Percentiles rank a stretch among this genome's conserved stretches.
Evolutionary conservation across 2,329 filamentous ascomycete species (phyloP).

Genomic region (Arthrobotrys musiformis): DNA sequence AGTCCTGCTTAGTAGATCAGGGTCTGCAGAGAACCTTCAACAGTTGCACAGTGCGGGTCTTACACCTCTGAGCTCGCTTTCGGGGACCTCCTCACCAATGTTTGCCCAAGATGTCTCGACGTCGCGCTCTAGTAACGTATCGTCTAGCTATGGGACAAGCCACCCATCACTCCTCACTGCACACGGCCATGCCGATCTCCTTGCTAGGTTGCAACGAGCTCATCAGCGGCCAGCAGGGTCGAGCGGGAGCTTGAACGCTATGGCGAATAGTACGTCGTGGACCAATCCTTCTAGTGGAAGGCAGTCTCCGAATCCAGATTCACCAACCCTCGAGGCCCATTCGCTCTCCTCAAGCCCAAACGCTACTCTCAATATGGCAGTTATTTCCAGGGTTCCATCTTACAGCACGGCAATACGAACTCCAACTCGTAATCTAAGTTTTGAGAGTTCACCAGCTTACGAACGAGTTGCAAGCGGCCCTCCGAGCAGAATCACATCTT

Average conservation of each 20-base stretch:
- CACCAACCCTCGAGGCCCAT: slow-evolving; percentile 1
- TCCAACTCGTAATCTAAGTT: slow-evolving; percentile 69
- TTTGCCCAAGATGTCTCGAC: slow-evolving; percentile 45
- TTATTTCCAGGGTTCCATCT: slow-evolving; percentile 78
- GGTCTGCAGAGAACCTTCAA: slow-evolving; percentile 82
- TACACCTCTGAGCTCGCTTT: slow-evolving; percentile 50
- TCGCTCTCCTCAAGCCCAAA: slow-evolving; percentile 42
- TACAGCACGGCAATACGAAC: slow-evolving; percentile 79
- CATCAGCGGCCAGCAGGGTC: slow-evolving; percentile 59
- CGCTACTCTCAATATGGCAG: slow-evolving; percentile 67
- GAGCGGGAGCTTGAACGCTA: slow-evolving; percentile 69
- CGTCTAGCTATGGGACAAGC: slow-evolving; percentile 32
- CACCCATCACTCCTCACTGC: slow-evolving; percentile 63
- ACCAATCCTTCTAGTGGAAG: slow-evolving; percentile 62
- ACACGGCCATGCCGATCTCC: slow-evolving; percentile 66
- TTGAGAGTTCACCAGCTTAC: slow-evolving; percentile 63
- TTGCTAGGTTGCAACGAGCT: slow-evolving; percentile 69
- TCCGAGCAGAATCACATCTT: slow-evolving; percentile 30
- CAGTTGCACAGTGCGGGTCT: slow-evolving; percentile 66
- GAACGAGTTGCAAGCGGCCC: slow-evolving; percentile 37
- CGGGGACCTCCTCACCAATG: slow-evolving; percentile 37
- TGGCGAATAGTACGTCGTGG: slow-evolving; percentile 66
- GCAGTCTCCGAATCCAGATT: slow-evolving; percentile 43
- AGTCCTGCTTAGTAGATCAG: slow-evolving; percentile 76
- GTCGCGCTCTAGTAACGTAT: slow-evolving; percentile 50